Evolutionary conservation across 768 basidiomycete species (phyloP).

Genomic region (Tricholoma matsutake): DNA sequence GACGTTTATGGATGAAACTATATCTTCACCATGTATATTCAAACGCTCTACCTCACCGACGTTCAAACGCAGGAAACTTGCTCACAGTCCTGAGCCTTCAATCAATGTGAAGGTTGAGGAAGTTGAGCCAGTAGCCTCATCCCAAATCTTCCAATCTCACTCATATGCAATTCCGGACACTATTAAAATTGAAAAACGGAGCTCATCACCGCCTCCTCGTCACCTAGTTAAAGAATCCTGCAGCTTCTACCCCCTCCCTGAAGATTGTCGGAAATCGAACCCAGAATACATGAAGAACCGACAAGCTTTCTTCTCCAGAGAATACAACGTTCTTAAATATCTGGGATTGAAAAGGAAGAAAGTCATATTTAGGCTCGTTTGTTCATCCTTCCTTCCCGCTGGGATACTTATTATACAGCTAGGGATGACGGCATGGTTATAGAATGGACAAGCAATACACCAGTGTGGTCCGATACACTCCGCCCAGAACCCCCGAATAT

Average conservation of each 20-base stretch:
- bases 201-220: slow-evolving; percentile 12
- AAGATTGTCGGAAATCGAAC: slow-evolving; percentile 20
- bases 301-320: slow-evolving; percentile 17
- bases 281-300: slow-evolving; percentile 18
- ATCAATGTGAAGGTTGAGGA: background rate
- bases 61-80: slow-evolving; percentile 4
- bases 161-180: background rate
- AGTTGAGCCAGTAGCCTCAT: background rate
- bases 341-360: slow-evolving; percentile 23
- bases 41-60: background rate
- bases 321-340: slow-evolving; percentile 15
- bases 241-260: slow-evolving; percentile 25
- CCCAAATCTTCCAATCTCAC: background rate
- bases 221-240: slow-evolving; percentile 27
- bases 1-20: too few species aligned
- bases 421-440: slow-evolving; percentile 36
- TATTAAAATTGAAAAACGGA: slow-evolving; percentile 4
- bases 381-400: background rate
- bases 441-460: slow-evolving; percentile 31
- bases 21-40: background rate
- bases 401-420: background rate
- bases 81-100: background rate
- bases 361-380: slow-evolving; percentile 19
- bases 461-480: slow-evolving; percentile 32
- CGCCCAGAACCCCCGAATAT: slow-evolving; percentile 12